These are phyloP conservation scores for Solanum dulcamara DNA, from an alignment of 257 asterid species.

Conservation along the genomic window DNA sequence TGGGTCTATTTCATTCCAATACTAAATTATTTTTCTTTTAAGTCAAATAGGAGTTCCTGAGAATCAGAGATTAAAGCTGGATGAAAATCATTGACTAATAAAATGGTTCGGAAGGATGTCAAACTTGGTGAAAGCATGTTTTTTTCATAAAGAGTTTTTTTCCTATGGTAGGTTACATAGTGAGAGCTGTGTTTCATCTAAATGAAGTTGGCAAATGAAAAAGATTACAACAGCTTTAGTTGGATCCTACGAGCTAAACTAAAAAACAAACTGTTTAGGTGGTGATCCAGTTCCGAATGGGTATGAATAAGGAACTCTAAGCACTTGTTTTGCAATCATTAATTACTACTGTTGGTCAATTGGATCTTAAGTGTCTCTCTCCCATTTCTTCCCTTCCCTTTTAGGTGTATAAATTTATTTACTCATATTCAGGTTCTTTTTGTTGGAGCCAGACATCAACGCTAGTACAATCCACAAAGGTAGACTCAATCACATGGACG, in stretches of 20 bases:
- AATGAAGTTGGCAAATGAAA: background rate
- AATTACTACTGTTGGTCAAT: background rate
- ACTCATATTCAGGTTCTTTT: conserved; percentile 99
- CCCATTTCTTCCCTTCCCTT: conserved; percentile 4
- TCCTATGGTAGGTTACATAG: background rate
- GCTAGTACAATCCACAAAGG: conserved; percentile 61
- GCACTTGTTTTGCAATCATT: background rate
- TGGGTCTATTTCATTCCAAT: background rate
- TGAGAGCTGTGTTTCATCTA: background rate
- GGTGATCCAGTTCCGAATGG: background rate
- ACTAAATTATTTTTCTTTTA: background rate
- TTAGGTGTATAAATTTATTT: conserved; percentile 52
- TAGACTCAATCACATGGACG: conserved; percentile 83
- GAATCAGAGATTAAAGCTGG: background rate
- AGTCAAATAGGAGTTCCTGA: background rate
- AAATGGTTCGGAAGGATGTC: background rate
- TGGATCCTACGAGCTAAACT: background rate
- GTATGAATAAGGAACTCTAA: background rate
- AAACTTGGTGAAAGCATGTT: background rate
- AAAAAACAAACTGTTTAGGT: background rate
- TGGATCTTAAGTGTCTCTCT: background rate
- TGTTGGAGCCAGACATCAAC: conserved; percentile 97
- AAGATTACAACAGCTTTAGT: background rate
- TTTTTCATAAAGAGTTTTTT: background rate
- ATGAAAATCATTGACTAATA: background rate